Evolutionary conservation across 1,284 basidiomycete genomes (phyloP), one percentile per base, ranked within the genome.

Genomic region (Tylopilus orsonianus): DNA sequence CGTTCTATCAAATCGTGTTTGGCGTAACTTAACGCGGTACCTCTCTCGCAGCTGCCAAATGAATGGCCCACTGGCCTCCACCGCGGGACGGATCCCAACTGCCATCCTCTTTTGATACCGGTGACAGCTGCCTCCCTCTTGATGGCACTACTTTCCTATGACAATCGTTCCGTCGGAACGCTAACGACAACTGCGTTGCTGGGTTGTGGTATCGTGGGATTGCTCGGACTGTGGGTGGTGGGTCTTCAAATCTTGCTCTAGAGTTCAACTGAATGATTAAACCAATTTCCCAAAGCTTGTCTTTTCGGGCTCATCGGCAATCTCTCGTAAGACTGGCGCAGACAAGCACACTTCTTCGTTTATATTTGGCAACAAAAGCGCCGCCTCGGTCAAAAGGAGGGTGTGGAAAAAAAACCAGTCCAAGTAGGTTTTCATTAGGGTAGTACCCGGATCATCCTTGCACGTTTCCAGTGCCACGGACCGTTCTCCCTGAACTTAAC

Each of bases 261-360:
- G 16, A 36, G 52, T 53, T 53, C 35, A 47, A 22, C 39, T 16
- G 40, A 33, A 38, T 54, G 47, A 66, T 52, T 46, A 40, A 50
- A 48, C 33, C 43, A 40, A 37, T 36, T 50, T 19, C 14, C 35
- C 51, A 24, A 54, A 90, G 87, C 74, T 83, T 37, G 60, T 83
- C 43, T 90, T 90, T 57, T 76, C 77, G 26, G 75, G 75, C 10
- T 72, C 83, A 13, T 72, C 75, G 12, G 63, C 69, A 37, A 66
- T 78, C 36, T 89, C 86, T 18, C 79, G 77, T 61, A 86, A 80
- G 60, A 90, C 87, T 3, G 87, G 87, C 7, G 83, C 87, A 22
- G 86, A 90, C 69, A 90, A 90, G 60, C 81, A 80, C 50, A 91
- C 87, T 4, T 89, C 87, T 14, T 61, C 80, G 2, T 89, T 90